Evolutionary conservation across 306 rosid genomes (phyloP).

Genomic region (Arachis hypogaea): DNA sequence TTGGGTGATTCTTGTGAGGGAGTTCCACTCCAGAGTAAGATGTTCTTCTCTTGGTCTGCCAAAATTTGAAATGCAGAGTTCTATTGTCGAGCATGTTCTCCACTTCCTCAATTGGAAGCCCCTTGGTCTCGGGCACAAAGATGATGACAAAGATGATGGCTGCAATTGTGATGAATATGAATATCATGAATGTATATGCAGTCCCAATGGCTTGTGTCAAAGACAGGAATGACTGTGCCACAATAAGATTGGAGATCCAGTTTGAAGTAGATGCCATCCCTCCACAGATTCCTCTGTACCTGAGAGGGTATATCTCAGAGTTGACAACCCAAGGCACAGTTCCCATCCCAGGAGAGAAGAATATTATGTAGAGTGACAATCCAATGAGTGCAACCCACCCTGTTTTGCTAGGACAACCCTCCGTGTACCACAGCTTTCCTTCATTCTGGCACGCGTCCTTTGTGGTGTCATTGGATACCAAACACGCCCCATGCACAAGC

Average conservation of each 20-base stretch:
- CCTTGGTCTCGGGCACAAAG: constrained; percentile 66
- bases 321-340: constrained; percentile 74
- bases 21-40: constrained; percentile 20
- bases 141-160: constrained; percentile 54
- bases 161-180: constrained; percentile 47
- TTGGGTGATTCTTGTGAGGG: constrained; percentile 9
- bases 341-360: constrained; percentile 76
- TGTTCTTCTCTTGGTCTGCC: constrained; percentile 38
- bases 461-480: constrained; percentile 45
- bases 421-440: constrained; percentile 56
- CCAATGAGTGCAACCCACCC: constrained; percentile 65
- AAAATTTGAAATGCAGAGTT: constrained; percentile 52
- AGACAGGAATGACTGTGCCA: constrained; percentile 62
- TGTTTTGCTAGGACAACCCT: constrained; percentile 67
- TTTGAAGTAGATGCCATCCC: constrained; percentile 66
- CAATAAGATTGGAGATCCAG: constrained; percentile 66
- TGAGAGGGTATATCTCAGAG: constrained; percentile 66
- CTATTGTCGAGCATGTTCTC: constrained; percentile 63
- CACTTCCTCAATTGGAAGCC: constrained; percentile 68
- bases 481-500: constrained; percentile 65
- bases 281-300: constrained; percentile 65
- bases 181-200: constrained; percentile 60
- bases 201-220: constrained; percentile 59
- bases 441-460: constrained; percentile 42
- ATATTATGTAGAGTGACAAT: constrained; percentile 54